phyloP scores from a whole-genome alignment of 257 asterid genomes.

The Verbena officinalis region DNA sequence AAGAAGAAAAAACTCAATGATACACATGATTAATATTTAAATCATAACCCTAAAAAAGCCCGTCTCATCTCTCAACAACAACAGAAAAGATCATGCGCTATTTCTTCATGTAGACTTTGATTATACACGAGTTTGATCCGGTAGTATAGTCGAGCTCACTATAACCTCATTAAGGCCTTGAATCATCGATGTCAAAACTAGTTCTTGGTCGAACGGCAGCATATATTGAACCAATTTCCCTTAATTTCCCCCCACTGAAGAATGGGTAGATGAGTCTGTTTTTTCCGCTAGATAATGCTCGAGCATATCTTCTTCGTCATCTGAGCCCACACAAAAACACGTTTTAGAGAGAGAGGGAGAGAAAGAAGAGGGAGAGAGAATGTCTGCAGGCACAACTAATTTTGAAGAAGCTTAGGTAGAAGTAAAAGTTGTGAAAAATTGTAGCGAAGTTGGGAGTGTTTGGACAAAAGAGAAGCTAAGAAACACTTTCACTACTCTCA shows the following conservation, averaged over 20 bases:
- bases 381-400: too few species aligned
- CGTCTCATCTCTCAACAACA: constrained; percentile 26
- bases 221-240: neutral
- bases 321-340: constrained; percentile 35
- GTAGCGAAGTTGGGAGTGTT: too few species aligned
- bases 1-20: constrained; percentile 2
- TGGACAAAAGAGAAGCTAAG: too few species aligned
- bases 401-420: too few species aligned
- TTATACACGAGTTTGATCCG: neutral
- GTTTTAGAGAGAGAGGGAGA: neutral
- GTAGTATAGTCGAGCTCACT: neutral
- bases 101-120: neutral
- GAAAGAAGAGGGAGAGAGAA: too few species aligned
- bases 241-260: constrained; percentile 31
- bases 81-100: neutral
- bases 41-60: neutral
- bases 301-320: constrained; percentile 93
- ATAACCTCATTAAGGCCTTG: neutral
- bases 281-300: constrained; percentile 94
- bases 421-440: too few species aligned
- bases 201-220: constrained; percentile 4
- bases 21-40: constrained; percentile 6
- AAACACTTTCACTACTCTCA: too few species aligned
- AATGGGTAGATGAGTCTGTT: constrained; percentile 48
- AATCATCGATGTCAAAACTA: constrained; percentile 7